Evolutionary conservation across 805 yeast species (phyloP), one percentile per base, ranked within the genome.

Genomic region (Tetrapisispora arboricola): DNA sequence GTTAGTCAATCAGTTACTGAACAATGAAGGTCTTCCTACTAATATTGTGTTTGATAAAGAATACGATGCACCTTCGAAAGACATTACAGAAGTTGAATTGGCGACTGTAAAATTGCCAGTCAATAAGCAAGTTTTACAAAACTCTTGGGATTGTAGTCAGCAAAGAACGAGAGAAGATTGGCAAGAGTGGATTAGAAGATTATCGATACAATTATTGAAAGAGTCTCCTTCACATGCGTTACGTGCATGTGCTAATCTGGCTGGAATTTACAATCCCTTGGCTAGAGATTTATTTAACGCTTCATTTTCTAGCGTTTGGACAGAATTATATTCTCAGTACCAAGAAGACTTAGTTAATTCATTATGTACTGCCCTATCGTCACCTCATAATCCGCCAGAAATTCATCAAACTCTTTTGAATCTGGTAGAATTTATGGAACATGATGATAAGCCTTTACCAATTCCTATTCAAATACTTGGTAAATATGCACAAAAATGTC

Each of bases 401-500:
- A 88, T 92, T 34, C 82, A 87, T 53, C 97, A 92, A 56, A 82
- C 87, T 1, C 68, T 92, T 44, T 68, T 92, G 49, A 88, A 90
- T 48, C 66, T 92, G 42, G 95, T 95, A 0, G 99, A 92, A 60
- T 92, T 84, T 55, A 82, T 92, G 92, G 99, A 92, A 57, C 97
- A 90, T 53, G 96, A 90, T 60, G 96, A 87, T 50, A 88, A 87
- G 53, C 84, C 96, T 0, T 69, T 92, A 44, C 96, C 96, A 0
- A 83, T 92, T 32, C 81, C 94, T 26, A 84, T 84, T n/a, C 76
- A 88, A 4, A 84, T 94, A 0, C 66, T 92, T 44, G 95, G 96
- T 3, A 86, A 80, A 50, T 90, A 87, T 56, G 96, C 97, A 3
- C 94, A 85, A 55, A 72, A 92, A 46, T 85, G 96, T 48, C 98